Evolutionary conservation across 2,329 filamentous ascomycete genomes (phyloP).

Genomic region (Fusarium caatingaense): DNA sequence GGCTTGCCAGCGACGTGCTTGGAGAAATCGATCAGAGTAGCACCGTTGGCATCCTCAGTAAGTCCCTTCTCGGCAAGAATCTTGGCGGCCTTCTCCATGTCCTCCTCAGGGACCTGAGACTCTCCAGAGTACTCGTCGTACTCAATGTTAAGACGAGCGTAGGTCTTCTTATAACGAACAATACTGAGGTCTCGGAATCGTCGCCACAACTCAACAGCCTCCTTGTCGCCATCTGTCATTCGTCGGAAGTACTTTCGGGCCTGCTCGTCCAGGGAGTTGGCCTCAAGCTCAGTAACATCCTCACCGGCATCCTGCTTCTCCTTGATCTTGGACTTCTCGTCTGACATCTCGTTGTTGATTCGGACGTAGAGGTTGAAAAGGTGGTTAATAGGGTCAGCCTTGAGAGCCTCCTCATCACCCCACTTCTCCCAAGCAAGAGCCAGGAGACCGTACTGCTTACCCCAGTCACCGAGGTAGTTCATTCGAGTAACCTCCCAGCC

Average conservation of each 20-base stretch:
- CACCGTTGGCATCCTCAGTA: slow-evolving; percentile 76
- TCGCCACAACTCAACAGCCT: slow-evolving; percentile 71
- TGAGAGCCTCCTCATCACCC: slow-evolving; percentile 77
- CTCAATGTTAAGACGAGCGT: slow-evolving; percentile 75
- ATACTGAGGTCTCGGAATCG: slow-evolving; percentile 76
- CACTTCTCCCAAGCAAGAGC: slow-evolving; percentile 81
- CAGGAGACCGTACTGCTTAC: slow-evolving; percentile 47
- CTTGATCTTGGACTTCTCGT: slow-evolving; percentile 75
- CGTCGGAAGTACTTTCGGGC: slow-evolving; percentile 78
- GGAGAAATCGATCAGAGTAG: slow-evolving; percentile 77
- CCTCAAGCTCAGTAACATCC: slow-evolving; percentile 61
- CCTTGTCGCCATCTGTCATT: slow-evolving; percentile 75
- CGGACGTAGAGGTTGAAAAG: slow-evolving; percentile 84
- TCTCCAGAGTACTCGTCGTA: slow-evolving; percentile 80
- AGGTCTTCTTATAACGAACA: slow-evolving; percentile 73
- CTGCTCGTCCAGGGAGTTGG: slow-evolving; percentile 75
- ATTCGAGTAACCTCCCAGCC: slow-evolving; percentile 80
- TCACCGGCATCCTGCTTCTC: slow-evolving; percentile 65
- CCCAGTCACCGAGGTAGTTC: slow-evolving; percentile 62
- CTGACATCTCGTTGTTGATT: slow-evolving; percentile 75
- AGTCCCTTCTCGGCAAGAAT: slow-evolving; percentile 73
- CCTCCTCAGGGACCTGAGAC: slow-evolving; percentile 74
- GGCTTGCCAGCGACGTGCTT: slow-evolving; percentile 74
- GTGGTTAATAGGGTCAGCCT: slow-evolving; percentile 82
- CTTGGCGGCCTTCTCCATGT: slow-evolving; percentile 72